These are phyloP conservation scores for Candida takata DNA, from an alignment of 805 yeast genomes.

Conservation along the genomic window DNA sequence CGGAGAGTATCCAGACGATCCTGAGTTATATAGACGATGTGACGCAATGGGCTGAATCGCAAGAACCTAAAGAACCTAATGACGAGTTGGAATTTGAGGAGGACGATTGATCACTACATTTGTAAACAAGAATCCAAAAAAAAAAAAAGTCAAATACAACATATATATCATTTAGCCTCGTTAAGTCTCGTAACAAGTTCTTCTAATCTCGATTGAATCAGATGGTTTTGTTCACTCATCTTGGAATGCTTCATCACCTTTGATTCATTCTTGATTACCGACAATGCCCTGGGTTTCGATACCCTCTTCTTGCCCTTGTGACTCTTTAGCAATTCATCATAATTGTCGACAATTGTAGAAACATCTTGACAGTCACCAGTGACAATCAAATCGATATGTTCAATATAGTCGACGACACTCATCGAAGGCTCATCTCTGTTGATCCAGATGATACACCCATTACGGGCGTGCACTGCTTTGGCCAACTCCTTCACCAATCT, in stretches of 20 bases:
- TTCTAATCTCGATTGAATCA: slow-evolving; percentile 18
- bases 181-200: slow-evolving; percentile 16
- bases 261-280: slow-evolving; percentile 2
- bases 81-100: slow-evolving; percentile 68
- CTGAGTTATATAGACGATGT: slow-evolving; percentile 91
- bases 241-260: slow-evolving; percentile 2
- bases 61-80: slow-evolving; percentile 94
- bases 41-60: slow-evolving; percentile 95
- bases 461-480: slow-evolving; percentile 45
- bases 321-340: slow-evolving; percentile 10
- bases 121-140: not conserved
- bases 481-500: slow-evolving; percentile 56
- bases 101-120: slow-evolving; percentile 27
- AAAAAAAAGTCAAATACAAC: not conserved
- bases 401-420: slow-evolving; percentile 42
- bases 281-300: not conserved
- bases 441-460: slow-evolving; percentile 57
- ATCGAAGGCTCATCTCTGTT: slow-evolving; percentile 49
- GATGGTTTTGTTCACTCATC: slow-evolving; percentile 7
- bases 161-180: slow-evolving; percentile 11
- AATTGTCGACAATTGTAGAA: slow-evolving; percentile 29
- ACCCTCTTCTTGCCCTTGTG: slow-evolving; percentile 1
- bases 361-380: slow-evolving; percentile 61
- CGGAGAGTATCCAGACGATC: slow-evolving; percentile 73
- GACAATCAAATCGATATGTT: slow-evolving; percentile 49